Evolutionary conservation across 768 basidiomycete species (phyloP).

Genomic region (Leccinum longicurvipes): DNA sequence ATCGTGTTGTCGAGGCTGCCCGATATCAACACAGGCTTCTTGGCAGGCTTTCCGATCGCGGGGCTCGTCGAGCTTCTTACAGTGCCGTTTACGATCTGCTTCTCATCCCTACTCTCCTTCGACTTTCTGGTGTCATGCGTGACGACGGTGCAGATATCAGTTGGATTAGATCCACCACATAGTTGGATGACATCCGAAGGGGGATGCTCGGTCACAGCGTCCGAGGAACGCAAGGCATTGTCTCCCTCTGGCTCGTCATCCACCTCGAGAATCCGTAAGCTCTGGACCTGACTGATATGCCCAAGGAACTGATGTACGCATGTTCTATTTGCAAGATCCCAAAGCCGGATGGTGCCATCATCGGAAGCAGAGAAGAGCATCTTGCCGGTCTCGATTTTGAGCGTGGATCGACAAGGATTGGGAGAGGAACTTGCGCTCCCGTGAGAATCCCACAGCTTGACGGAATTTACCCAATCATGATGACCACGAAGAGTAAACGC

Average conservation of each 20-base stretch:
- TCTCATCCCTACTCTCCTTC: conserved; percentile 15
- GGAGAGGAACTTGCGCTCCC: conserved; percentile 6
- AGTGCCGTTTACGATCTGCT: conserved; percentile 1
- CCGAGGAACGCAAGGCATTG: conserved; percentile 6
- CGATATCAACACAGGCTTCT: conserved; percentile 77
- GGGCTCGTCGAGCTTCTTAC: background rate
- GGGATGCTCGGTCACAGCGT: conserved; percentile 13
- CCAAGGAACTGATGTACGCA: conserved; percentile 85
- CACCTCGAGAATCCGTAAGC: conserved; percentile 72
- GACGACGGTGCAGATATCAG: conserved; percentile 29
- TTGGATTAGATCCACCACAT: conserved; percentile 8
- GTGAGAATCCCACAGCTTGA: conserved; percentile 80
- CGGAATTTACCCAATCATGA: conserved; percentile 93
- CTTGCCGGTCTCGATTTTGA: conserved; percentile 75
- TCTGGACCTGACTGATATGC: conserved; percentile 94
- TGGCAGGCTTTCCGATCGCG: conserved; percentile 25
- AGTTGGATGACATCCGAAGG: conserved; percentile 15
- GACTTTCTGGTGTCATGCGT: conserved; percentile 22
- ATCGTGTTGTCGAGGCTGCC: conserved; percentile 94
- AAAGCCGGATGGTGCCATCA: conserved; percentile 88
- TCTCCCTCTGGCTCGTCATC: conserved; percentile 45
- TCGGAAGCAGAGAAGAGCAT: conserved; percentile 98
- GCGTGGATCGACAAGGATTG: conserved; percentile 32
- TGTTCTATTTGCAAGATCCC: conserved; percentile 80
- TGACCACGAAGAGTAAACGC: conserved; percentile 94